Base-by-base conservation (phyloP, 768 basidiomycete genomes). In the Amanita thiersii region DNA sequence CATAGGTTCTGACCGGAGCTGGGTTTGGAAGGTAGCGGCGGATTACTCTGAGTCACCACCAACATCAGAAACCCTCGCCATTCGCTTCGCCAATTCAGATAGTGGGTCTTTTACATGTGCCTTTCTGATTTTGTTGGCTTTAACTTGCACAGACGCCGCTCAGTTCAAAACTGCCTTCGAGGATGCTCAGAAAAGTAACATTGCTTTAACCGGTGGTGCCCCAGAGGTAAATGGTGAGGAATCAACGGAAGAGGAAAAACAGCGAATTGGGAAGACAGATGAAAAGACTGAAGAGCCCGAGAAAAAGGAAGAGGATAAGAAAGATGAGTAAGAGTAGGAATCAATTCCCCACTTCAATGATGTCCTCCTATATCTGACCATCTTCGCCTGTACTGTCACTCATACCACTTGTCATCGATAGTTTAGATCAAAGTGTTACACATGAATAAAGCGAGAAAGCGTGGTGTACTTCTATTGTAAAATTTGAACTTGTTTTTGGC, bases 11-110 rank as follows among this genome's bases (percentile, higher is more conserved):
- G 96, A 99, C 70, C 78, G 96, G 64, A 94, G 91, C 54, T 98
- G 96, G 96, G 93, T 99, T 24, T 98, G 88, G 86, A 94, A 96
- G 63, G 92, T 94, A 39, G 75, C 80, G 39, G 94, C 94, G 19
- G 96, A 99, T 63, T 93, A 87, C 59, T 79, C 94, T 40, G 96
- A 99, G 60, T 70, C 73, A 40, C 90, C 87, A 34, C 79, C 94
- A 17, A 85, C 89, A 33, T 61, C 92, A 15, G 96, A 98, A 68
- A 99, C 96, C 18, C 81, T 99, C 47, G 96, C 96, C 38, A 96
- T 99, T 59, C 87, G 96, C 43, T 98, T 99, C 54, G 94, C 90
- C 50, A 99, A 96, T 66, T 69, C 89, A 43, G 93, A 98, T 12
- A 90, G 93, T 94, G 51, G 64, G 90, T 65, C 28, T 12, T 24